Evolutionary conservation across 169 alveolate genomes (phyloP).

Genomic region (Toxoplasma gondii): DNA sequence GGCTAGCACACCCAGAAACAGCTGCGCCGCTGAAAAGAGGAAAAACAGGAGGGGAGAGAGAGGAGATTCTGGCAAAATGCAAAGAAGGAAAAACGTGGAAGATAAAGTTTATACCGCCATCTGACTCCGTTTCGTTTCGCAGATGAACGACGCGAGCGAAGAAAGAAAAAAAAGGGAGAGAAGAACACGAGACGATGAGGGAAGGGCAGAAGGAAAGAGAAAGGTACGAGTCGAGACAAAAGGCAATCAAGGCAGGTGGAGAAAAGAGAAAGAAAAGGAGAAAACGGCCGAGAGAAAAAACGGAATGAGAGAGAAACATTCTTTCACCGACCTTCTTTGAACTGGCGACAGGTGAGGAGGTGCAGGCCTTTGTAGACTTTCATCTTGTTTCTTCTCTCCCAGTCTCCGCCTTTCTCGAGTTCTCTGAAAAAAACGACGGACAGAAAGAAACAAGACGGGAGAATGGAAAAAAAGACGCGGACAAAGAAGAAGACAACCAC

Average conservation of each 20-base stretch:
- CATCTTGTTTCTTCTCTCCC: constrained; percentile 97
- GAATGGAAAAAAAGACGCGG: neutral
- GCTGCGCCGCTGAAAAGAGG: constrained; percentile 65
- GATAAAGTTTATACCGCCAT: too few relatives aligned
- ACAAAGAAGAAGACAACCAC: too few relatives aligned
- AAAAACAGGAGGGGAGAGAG: neutral
- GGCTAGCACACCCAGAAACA: constrained; percentile 87
- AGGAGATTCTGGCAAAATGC: neutral
- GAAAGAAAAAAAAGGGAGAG: constrained; percentile 70
- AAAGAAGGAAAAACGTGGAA: too few relatives aligned
- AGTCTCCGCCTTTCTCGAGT: constrained; percentile 96
- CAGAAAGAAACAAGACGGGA: neutral
- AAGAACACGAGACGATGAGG: constrained; percentile 37
- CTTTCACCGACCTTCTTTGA: constrained; percentile 41
- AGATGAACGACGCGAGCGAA: too few relatives aligned
- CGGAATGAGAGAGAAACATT: neutral
- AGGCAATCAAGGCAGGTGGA: neutral
- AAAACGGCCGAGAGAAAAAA: too few relatives aligned
- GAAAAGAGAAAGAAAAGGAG: too few relatives aligned
- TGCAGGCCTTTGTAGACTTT: constrained; percentile 92
- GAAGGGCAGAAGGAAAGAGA: neutral
- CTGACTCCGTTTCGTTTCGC: too few relatives aligned
- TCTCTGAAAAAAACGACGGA: constrained; percentile 67
- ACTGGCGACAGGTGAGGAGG: constrained; percentile 17
- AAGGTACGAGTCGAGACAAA: neutral